These are phyloP conservation scores for Cystobasidiaceae sp. DNA, from an alignment of 1,284 basidiomycete species.

Conservation along the genomic window DNA sequence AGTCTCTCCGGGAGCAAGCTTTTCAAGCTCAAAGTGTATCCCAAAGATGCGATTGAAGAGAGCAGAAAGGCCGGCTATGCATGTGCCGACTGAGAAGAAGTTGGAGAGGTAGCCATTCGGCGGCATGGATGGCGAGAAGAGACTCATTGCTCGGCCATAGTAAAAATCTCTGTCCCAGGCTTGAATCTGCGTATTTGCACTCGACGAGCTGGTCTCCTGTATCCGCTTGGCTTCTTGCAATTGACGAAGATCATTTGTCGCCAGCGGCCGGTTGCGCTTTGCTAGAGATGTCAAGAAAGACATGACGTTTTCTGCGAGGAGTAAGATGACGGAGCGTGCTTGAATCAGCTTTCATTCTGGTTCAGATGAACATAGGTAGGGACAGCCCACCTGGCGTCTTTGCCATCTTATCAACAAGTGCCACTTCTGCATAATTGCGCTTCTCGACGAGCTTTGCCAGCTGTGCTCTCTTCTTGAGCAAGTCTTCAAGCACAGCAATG, in stretches of 20 bases:
- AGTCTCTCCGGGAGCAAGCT: constrained; percentile 69
- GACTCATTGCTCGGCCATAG: constrained; percentile 30
- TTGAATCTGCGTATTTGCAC: constrained; percentile 54
- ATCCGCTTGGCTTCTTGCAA: constrained; percentile 69
- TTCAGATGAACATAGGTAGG: background rate
- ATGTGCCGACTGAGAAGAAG: constrained; percentile 69
- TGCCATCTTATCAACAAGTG: constrained; percentile 88
- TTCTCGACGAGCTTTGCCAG: constrained; percentile 75
- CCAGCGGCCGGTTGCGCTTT: constrained; percentile 67
- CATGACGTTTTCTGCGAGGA: constrained; percentile 65
- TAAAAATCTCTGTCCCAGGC: constrained; percentile 94
- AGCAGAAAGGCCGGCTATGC: constrained; percentile 77
- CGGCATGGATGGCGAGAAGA: constrained; percentile 18
- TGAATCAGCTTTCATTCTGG: too few relatives aligned
- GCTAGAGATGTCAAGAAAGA: constrained; percentile 75
- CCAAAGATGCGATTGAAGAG: constrained; percentile 83
- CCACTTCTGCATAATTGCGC: constrained; percentile 75
- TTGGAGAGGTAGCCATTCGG: constrained; percentile 57
- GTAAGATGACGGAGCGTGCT: too few relatives aligned
- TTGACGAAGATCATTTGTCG: constrained; percentile 63
- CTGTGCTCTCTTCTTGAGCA: constrained; percentile 68
- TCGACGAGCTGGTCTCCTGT: constrained; percentile 51
- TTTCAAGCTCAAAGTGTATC: constrained; percentile 63
- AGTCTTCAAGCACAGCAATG: constrained; percentile 65
- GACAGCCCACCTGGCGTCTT: constrained; percentile 64